A percentile compares a stretch with the other conserved stretches of the same genome.
These are phyloP conservation scores for Alternaria sp. DNA, from an alignment of 2,329 filamentous ascomycete species.

Conservation along the genomic window DNA sequence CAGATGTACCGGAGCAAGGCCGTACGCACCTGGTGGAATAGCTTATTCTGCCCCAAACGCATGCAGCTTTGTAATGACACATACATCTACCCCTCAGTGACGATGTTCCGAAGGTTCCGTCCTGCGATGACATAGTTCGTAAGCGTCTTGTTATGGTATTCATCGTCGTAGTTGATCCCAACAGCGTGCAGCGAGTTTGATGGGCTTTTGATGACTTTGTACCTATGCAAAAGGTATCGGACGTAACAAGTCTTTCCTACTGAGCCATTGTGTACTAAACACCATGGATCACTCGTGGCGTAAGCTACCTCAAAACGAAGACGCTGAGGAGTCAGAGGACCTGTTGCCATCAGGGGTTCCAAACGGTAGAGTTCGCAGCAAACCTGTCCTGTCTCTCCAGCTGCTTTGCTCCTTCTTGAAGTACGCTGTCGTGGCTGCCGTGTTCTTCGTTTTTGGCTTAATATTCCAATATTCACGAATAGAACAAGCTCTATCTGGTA, in stretches of 20 bases:
- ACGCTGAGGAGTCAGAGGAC: neutral
- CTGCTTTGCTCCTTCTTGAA: neutral
- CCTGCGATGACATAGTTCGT: neutral
- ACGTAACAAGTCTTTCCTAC: neutral
- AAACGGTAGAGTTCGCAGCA: neutral
- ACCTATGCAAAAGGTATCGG: neutral
- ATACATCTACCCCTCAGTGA: neutral
- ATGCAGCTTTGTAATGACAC: neutral
- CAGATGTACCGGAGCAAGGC: neutral
- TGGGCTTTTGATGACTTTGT: neutral
- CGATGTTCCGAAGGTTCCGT: neutral
- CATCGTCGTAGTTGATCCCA: neutral
- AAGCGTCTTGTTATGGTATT: neutral
- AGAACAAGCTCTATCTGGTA: neutral
- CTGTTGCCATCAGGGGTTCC: neutral
- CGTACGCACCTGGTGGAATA: neutral
- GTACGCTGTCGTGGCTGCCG: neutral
- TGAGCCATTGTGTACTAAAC: neutral
- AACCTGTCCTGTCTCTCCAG: neutral
- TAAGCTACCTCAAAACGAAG: neutral
- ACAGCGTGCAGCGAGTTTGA: neutral
- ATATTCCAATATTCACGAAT: neutral
- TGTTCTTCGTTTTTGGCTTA: neutral
- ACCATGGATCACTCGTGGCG: neutral
- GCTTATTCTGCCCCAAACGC: neutral